A percentile compares a stretch with the other conserved stretches of the same genome.
These are phyloP conservation scores for Castanea crenata DNA, from an alignment of 306 rosid genomes.

Conservation along the genomic window DNA sequence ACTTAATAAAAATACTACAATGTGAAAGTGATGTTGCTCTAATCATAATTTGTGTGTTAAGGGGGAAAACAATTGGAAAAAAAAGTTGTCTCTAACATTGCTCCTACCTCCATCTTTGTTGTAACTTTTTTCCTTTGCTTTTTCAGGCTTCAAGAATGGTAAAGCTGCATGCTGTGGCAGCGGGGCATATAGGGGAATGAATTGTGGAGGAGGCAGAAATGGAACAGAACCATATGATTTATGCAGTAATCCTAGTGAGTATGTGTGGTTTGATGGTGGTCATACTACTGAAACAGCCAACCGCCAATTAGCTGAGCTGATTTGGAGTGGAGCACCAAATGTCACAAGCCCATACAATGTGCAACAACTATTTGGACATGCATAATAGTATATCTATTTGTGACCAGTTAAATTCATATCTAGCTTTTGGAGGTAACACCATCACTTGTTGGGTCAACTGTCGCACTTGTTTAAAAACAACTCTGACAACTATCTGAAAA, in stretches of 20 bases:
- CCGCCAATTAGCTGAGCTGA: slow-evolving; percentile 27
- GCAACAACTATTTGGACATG: slow-evolving; percentile 26
- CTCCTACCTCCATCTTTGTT: background rate
- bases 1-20: no score
- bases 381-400: background rate
- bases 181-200: slow-evolving; percentile 27
- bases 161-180: slow-evolving; percentile 43
- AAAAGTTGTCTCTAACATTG: no score
- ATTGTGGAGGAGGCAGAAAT: slow-evolving; percentile 30
- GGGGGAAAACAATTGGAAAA: no score
- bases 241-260: slow-evolving; percentile 31
- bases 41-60: no score
- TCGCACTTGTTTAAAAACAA: no score
- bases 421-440: background rate
- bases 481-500: no score
- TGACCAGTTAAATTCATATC: background rate
- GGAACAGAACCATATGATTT: slow-evolving; percentile 16
- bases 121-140: background rate
- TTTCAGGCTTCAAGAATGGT: slow-evolving; percentile 8
- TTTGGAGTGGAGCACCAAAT: slow-evolving; percentile 27
- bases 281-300: slow-evolving; percentile 36
- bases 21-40: no score
- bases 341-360: slow-evolving; percentile 26
- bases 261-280: slow-evolving; percentile 31
- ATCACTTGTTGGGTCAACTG: no score